A percentile compares a stretch with the other conserved stretches of the same genome.
These are phyloP conservation scores for Roridomyces roridus DNA, from an alignment of 768 basidiomycete genomes.

Conservation along the genomic window DNA sequence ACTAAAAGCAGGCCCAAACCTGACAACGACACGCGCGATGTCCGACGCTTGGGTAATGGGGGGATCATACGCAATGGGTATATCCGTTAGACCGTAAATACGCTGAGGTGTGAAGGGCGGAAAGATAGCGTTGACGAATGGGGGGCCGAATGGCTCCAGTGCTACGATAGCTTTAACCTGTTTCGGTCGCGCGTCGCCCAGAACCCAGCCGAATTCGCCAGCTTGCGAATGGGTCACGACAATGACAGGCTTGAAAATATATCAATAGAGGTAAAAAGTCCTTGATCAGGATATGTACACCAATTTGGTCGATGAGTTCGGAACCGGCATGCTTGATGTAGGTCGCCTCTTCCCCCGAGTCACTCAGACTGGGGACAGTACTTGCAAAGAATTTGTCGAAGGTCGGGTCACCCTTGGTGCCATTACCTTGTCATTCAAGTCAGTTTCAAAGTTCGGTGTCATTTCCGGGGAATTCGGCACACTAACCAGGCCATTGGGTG, in stretches of 20 bases:
- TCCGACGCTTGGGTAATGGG: slow-evolving; percentile 37
- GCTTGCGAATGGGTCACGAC: slow-evolving; percentile 45
- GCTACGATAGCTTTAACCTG: slow-evolving; percentile 43
- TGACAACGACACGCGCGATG: slow-evolving; percentile 28
- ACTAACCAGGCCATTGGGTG: slow-evolving; percentile 10
- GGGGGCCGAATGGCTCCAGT: slow-evolving; percentile 44
- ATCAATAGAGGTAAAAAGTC: not conserved
- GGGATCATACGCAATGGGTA: slow-evolving; percentile 40
- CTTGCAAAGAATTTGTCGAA: slow-evolving; percentile 42
- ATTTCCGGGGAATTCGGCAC: too few species aligned
- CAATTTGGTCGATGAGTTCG: slow-evolving; percentile 41
- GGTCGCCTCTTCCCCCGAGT: slow-evolving; percentile 22
- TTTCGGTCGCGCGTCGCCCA: slow-evolving; percentile 41
- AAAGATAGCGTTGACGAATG: slow-evolving; percentile 37
- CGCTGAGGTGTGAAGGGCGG: slow-evolving; percentile 35
- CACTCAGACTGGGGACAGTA: slow-evolving; percentile 32
- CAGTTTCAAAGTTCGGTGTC: not conserved
- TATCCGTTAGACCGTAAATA: slow-evolving; percentile 40
- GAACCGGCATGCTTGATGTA: slow-evolving; percentile 40
- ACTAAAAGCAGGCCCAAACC: not conserved
- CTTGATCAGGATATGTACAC: slow-evolving; percentile 34
- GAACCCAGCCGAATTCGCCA: slow-evolving; percentile 42
- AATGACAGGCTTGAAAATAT: slow-evolving; percentile 33
- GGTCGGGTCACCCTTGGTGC: slow-evolving; percentile 36
- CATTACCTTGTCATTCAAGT: slow-evolving; percentile 15